Base-by-base conservation (phyloP, 2,329 filamentous ascomycete genomes). In the Corniculantispora saksenae region DNA sequence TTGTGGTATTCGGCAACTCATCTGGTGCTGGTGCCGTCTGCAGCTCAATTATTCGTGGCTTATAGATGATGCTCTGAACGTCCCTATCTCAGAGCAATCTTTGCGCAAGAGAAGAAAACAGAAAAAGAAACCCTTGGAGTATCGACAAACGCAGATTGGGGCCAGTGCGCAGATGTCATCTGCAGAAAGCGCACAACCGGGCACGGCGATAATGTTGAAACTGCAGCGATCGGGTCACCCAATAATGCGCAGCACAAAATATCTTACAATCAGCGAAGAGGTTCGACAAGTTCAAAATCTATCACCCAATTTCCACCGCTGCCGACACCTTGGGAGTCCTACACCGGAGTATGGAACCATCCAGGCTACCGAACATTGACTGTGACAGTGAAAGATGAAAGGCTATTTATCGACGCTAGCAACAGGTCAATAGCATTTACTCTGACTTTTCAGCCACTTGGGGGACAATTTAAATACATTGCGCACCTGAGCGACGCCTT, bases 1-100 rank as follows among this genome's bases (percentile, higher is more conserved):
- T 66, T 2, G 68, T 69, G n/a, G 67, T 74, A 1, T 57, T 75
- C 23, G 72, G 71, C 0, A 75, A 75, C 21, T 67, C 73, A 0
- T 65, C 57, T 0, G 68, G 67, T 0, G 67, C 66, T 0, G 63
- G 61, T 2, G 45, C 65, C 9, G 67, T 74, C 0, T 66, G 62
- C 15, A 66, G 69, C 0, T 65, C 70, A 5, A 4, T 75, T 2
- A 59, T 67, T 17, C 57, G 69, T 0, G n/a, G 67, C 43, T 75
- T 8, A 67, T 72, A 2, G 68, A 70, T 27, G 66, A 68, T 2
- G 48, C 57, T 0, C 15, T 71, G 0, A 23, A 60, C 3, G 17
- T 68, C 0, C 67, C 66, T 0, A 1, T 29, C 5, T 23, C 45
- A 2, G 56, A 65, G 10, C 29, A 6, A 10, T 32, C 23, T 21